Evolutionary conservation across 768 basidiomycete genomes (phyloP).

Genomic region (Agaricus blazei): DNA sequence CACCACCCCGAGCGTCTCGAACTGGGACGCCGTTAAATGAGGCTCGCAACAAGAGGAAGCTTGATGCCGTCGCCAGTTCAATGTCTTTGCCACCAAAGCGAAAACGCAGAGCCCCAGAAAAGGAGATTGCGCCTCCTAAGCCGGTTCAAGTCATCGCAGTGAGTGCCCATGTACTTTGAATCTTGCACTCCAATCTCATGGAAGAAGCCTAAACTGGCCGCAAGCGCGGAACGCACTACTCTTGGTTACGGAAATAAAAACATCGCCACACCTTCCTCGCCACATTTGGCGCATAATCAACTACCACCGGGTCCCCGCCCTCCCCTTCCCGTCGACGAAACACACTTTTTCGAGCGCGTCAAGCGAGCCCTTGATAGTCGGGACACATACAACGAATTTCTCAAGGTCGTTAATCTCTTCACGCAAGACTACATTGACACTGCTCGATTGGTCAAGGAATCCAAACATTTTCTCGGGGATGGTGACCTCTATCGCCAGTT

Average conservation of each 20-base stretch:
- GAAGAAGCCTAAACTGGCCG: slow-evolving; percentile 13
- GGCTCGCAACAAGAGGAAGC: slow-evolving; percentile 39
- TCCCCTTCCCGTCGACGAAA: slow-evolving; percentile 36
- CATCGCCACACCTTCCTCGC: slow-evolving; percentile 25
- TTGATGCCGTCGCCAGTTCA: slow-evolving; percentile 32
- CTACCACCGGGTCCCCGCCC: slow-evolving; percentile 21
- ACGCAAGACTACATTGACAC: slow-evolving; percentile 92
- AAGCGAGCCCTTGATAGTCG: slow-evolving; percentile 65
- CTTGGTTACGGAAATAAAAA: slow-evolving; percentile 10
- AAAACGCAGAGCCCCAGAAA: slow-evolving; percentile 53
- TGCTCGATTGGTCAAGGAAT: slow-evolving; percentile 76
- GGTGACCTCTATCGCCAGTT: slow-evolving; percentile 79
- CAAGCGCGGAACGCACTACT: slow-evolving; percentile 6
- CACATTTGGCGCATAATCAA: slow-evolving; percentile 23
- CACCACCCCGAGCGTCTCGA: slow-evolving; percentile 24
- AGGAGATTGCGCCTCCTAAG: slow-evolving; percentile 19
- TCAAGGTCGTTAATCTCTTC: slow-evolving; percentile 92
- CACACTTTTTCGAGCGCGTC: slow-evolving; percentile 91
- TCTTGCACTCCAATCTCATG: slow-evolving; percentile 7
- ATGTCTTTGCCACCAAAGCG: slow-evolving; percentile 58
- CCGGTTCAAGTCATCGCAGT: slow-evolving; percentile 16
- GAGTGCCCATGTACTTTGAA: not conserved
- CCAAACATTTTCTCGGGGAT: slow-evolving; percentile 69
- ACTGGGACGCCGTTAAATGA: slow-evolving; percentile 30
- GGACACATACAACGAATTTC: slow-evolving; percentile 88